Base-by-base conservation (phyloP, 371 early-diverging fungal genomes). In the Mucor sp. region DNA sequence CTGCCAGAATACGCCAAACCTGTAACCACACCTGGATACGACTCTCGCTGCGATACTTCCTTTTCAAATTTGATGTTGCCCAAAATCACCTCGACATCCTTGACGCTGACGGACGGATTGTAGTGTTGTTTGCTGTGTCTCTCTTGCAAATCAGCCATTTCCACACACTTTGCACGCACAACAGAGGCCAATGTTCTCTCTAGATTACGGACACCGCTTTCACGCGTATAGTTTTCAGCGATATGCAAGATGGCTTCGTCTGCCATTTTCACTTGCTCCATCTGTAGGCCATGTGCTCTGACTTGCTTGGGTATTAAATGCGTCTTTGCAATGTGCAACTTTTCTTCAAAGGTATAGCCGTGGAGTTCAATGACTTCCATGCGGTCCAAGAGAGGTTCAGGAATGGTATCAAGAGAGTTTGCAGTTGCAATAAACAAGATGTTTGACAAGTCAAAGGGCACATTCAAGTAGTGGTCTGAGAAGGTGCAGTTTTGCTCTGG, bases 341-440 rank as follows among this genome's bases (percentile, higher is more conserved):
- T 96, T 62, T 96, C 95, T 17, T 91, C 91, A 69, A 90, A 85
- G 3, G 95, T 94, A 77, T 96, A 96, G 11, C 94, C 94, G 23
- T 92, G 88, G 19, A 96, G 69, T 17, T 85, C 83, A 57, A 96
- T 91, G 12, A 94, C 72, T 73, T 94, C 95, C 95, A 95, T 95
- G 41, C 96, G 88, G 74, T 96, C 96, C 28, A 94, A 68, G 9
- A 96, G 74, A 6, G 96, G 93, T 4, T 85, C 86, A 0, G 94
- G 91, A 25, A 95, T 93, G 0, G 89, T 91, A 12, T 91, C 92
- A 0, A 87, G 65, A 25, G 86, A 85, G 69, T 96, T 96, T 56
- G 95, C 94, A 0, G 96, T 96, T 15, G 94, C 93, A 69, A 96
- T 93, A 66, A 95, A 96, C 0, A 94, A 69, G 4, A 93, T 87